Base-by-base conservation (phyloP, 2,329 filamentous ascomycete species). In the Colletotrichum musae region DNA sequence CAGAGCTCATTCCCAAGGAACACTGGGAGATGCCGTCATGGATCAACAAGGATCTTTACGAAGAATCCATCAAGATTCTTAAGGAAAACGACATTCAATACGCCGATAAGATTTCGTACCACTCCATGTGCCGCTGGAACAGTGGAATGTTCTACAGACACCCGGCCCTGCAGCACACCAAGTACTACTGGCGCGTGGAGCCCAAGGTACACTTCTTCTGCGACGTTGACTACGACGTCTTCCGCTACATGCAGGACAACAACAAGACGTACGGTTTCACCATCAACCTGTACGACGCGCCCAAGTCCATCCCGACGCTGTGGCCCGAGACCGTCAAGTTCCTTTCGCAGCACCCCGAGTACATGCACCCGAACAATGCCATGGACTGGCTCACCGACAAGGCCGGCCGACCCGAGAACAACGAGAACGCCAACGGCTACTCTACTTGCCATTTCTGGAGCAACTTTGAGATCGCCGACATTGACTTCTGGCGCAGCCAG, bases 221-320 rank as follows among this genome's bases (percentile, higher is more conserved):
- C 86, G 94, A 98, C 76, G 87, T 99, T 71, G 96, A 99, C 83
- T 99, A 99, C 82, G 96, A 99, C 78, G 93, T 99, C 59, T 99
- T 99, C 87, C 92, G 93, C 72, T 99, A 94, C 84, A 98, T 99
- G 96, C 89, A 94, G 76, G 96, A 99, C 82, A 90, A 97, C 85
- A 98, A 99, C 86, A 97, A 98, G 83, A 98, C 95, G 4, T 99
- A 99, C 81, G 96, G 96, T 72, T 99, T 98, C 84, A 98, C 95
- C 72, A 97, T 99, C 84, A 97, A 94, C 81, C 90, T 99, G 51
- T 98, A 97, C 85, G 96, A 99, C 81, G 91, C 92, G 39, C 94
- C 96, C 13, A 87, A 94, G 76, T 95, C 93, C 50, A 93, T 99
- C 54, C 91, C 93, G 2, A 92, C 90, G 0, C 86, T 99, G 32